Base-by-base conservation (phyloP, 108 stramenopile genomes). In the Epipyxis sp. region DNA sequence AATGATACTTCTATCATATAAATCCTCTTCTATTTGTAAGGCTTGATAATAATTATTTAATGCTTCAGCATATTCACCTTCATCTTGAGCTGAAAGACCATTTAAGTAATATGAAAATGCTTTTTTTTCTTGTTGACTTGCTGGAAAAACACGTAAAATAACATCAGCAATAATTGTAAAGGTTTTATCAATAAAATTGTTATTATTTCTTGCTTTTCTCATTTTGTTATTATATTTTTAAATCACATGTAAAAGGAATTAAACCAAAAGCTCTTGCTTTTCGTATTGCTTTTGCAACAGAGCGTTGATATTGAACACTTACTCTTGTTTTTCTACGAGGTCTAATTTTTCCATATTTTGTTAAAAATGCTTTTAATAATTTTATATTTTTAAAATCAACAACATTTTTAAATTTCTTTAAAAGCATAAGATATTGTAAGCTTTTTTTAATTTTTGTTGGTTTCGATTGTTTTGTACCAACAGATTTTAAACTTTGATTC, bases 1-100 rank as follows among this genome's bases (percentile, higher is more conserved):
- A 65, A 65, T 65, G 34, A 65, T 65, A 65, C 61, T 65, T 65
- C 61, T 65, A 65, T 65, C 61, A 37, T 65, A 65, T 65, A 65
- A 65, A 65, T 65, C 61, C 34, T 65, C 61, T 65, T 65, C 61
- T 35, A 65, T 65, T 65, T 65, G 61, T 13, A 65, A 25, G 34
- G 61, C 61, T 65, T 65, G 61, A 65, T 65, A 65, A 25, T 65
- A 65, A 65, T 65, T 65, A 65, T 65, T 65, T 65, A 65, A 65
- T 32, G 61, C 61, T 65, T 65, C 61, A 6, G 61, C 61, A 37
- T 65, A 65, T 65, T 65, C 61, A 65, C 61, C 61, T 13, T 65
- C 61, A 65, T 65, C 61, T 65, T 65, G 61, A 25, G 61, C 61
- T 37, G 61, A 65, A 6, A 65, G 34, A 65, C 61, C 61, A 65